phyloP scores from a whole-genome alignment of 177 flowering plant genomes.

The Vitis hybrid region DNA sequence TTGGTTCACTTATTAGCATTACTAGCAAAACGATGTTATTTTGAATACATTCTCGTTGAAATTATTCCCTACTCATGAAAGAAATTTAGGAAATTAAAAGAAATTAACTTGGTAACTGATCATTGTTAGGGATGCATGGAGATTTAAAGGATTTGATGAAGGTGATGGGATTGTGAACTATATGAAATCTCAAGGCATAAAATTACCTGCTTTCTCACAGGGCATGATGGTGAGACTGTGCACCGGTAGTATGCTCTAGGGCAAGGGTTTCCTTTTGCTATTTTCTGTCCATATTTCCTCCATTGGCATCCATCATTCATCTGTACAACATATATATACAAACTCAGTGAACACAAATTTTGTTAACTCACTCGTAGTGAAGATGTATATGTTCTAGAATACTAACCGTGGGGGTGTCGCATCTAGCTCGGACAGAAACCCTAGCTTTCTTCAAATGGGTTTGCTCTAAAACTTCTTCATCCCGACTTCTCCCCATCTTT shows the following conservation, averaged over 20 bases:
- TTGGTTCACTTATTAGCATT: too few species aligned
- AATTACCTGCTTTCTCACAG: slow-evolving; percentile 79
- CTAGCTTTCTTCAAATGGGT: slow-evolving; percentile 60
- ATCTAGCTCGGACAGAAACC: slow-evolving; percentile 76
- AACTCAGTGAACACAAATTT: background rate
- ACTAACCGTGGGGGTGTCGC: slow-evolving; percentile 75
- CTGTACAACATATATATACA: slow-evolving; percentile 24
- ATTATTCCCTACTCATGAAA: too few species aligned
- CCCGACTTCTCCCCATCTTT: slow-evolving; percentile 28
- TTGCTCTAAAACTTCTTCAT: slow-evolving; percentile 48
- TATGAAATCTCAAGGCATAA: background rate
- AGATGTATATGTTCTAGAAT: background rate
- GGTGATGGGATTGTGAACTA: too few species aligned
- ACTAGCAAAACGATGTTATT: too few species aligned
- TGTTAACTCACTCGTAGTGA: too few species aligned
- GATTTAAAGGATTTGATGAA: too few species aligned
- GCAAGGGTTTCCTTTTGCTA: slow-evolving; percentile 84
- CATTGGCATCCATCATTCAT: slow-evolving; percentile 90
- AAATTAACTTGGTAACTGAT: too few species aligned
- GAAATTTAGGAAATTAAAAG: too few species aligned
- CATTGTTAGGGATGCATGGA: too few species aligned
- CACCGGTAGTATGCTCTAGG: slow-evolving; percentile 85
- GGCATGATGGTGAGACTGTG: slow-evolving; percentile 70
- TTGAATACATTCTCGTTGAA: too few species aligned
- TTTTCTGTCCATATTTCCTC: slow-evolving; percentile 87